A percentile compares a stretch with the other conserved stretches of the same genome.
phyloP scores from a whole-genome alignment of 495 filamentous ascomycete species.

The Hyaloscypha hepaticicola region DNA sequence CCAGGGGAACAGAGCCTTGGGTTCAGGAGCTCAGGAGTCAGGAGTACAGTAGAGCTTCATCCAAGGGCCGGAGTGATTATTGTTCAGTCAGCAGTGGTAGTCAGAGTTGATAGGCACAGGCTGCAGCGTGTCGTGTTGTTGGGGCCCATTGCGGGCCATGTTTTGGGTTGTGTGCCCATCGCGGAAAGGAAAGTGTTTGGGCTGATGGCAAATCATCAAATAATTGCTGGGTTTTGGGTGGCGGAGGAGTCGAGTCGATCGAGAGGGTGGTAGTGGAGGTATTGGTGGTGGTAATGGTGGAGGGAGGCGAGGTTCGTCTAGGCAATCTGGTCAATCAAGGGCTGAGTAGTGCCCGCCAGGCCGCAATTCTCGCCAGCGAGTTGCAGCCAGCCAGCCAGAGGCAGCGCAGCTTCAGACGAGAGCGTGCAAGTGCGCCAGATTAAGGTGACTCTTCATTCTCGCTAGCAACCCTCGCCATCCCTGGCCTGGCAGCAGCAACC shows the following conservation, averaged over 20 bases:
- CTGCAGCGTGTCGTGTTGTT: slow-evolving; percentile 1
- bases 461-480: not conserved
- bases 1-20: not conserved
- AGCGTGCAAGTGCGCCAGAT: not conserved
- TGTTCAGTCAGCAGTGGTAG: not conserved
- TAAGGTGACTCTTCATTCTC: not conserved
- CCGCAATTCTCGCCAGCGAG: not conserved
- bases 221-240: not conserved
- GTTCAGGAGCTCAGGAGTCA: too few species aligned
- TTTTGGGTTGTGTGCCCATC: not conserved
- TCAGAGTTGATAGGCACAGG: not conserved
- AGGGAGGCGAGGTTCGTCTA: not conserved
- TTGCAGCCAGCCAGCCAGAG: not conserved
- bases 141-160: not conserved
- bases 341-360: not conserved
- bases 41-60: not conserved
- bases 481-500: not conserved
- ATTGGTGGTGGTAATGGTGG: not conserved
- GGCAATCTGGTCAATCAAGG: slow-evolving; percentile 3
- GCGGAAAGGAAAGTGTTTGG: not conserved
- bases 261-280: not conserved
- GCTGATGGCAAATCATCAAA: not conserved
- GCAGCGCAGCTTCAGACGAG: not conserved
- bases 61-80: not conserved
- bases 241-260: not conserved